Evolutionary conservation across 116 monocot species (phyloP).

Genomic region (Iris pallida): DNA sequence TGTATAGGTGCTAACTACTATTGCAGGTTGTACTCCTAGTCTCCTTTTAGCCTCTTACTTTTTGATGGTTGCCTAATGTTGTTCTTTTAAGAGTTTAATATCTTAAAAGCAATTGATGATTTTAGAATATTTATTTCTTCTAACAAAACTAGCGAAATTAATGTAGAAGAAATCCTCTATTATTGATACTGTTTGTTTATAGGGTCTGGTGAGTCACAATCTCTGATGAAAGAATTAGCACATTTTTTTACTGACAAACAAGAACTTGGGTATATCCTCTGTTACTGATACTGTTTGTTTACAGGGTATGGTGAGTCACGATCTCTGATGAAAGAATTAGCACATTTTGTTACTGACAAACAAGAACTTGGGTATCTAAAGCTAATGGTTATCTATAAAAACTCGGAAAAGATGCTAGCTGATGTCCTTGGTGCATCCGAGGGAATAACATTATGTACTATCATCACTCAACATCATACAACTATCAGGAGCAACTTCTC

Average conservation of each 20-base stretch:
- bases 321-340: slow-evolving; percentile 70
- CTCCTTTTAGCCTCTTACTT: too few relatives aligned
- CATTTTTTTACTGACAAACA: slow-evolving; percentile 25
- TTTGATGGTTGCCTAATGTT: too few relatives aligned
- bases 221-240: slow-evolving; percentile 64
- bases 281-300: slow-evolving; percentile 7
- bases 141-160: too few relatives aligned
- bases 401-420: slow-evolving; percentile 72
- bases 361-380: slow-evolving; percentile 43
- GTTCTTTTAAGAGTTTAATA: too few relatives aligned
- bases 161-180: background rate
- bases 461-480: slow-evolving; percentile 52
- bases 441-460: slow-evolving; percentile 66
- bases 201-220: slow-evolving; percentile 93
- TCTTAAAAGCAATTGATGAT: too few relatives aligned
- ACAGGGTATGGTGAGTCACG: slow-evolving; percentile 91
- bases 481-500: slow-evolving; percentile 58
- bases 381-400: slow-evolving; percentile 71
- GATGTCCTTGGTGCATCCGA: slow-evolving; percentile 66
- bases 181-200: slow-evolving; percentile 12
- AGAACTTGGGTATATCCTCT: slow-evolving; percentile 22
- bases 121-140: too few relatives aligned
- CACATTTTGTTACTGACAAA: slow-evolving; percentile 24
- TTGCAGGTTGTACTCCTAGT: too few relatives aligned
- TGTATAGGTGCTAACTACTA: too few relatives aligned